These are phyloP conservation scores for Syzygium aromaticum DNA, from an alignment of 345 rosid species.

Conservation along the genomic window DNA sequence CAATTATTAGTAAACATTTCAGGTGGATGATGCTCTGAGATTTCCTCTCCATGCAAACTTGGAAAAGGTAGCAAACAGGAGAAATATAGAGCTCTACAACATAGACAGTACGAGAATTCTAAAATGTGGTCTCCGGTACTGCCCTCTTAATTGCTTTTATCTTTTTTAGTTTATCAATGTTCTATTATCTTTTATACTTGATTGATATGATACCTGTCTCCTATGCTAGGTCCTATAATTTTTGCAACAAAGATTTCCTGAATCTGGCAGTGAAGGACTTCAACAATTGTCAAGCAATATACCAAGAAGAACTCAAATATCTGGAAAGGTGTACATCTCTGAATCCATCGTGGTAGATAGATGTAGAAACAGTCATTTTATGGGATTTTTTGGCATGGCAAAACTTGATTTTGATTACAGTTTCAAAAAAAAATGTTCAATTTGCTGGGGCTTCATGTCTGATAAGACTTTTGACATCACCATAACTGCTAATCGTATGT, in stretches of 20 bases:
- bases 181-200: not conserved
- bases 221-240: constrained; percentile 31
- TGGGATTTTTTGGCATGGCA: not conserved
- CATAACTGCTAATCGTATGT: not conserved
- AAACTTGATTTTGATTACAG: not conserved
- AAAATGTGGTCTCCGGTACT: constrained; percentile 59
- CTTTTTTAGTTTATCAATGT: not conserved
- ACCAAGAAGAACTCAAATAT: constrained; percentile 47
- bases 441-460: not conserved
- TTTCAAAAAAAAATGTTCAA: not conserved
- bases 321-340: constrained; percentile 43
- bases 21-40: constrained; percentile 61
- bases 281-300: constrained; percentile 56
- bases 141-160: not conserved
- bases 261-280: constrained; percentile 65
- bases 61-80: constrained; percentile 47
- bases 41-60: constrained; percentile 45
- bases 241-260: constrained; percentile 36
- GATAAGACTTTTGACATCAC: not conserved
- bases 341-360: not conserved
- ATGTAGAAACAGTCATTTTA: not conserved
- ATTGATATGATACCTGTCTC: not conserved
- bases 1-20: constrained; percentile 11
- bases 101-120: constrained; percentile 30
- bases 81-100: constrained; percentile 37